phyloP scores from a whole-genome alignment of 331 rosid genomes.

The Quercus lobata region DNA sequence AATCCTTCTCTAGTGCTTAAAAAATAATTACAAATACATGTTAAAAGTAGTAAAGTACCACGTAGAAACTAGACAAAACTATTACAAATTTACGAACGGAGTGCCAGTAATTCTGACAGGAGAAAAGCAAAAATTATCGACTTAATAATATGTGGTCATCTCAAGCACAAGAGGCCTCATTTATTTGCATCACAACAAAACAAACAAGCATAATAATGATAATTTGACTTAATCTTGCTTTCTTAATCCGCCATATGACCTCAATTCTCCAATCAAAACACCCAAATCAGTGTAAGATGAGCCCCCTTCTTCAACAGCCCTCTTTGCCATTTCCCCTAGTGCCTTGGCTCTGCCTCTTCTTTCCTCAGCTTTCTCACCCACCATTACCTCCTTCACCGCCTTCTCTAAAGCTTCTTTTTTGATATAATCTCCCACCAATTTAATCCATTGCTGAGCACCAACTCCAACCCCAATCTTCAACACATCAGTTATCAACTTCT shows the following conservation, averaged over 20 bases:
- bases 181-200: too few relatives aligned
- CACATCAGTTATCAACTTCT: conserved; percentile 21
- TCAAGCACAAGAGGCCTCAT: too few relatives aligned
- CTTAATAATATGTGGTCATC: too few relatives aligned
- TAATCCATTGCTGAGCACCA: conserved; percentile 16
- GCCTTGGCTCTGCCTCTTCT: conserved; percentile 18
- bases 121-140: too few relatives aligned
- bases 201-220: too few relatives aligned
- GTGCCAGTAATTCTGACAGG: too few relatives aligned
- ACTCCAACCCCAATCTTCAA: conserved; percentile 18
- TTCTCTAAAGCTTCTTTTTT: conserved; percentile 22
- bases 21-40: neutral
- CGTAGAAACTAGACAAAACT: too few relatives aligned
- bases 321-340: conserved; percentile 18
- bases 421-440: conserved; percentile 8
- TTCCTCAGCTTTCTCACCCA: conserved; percentile 9
- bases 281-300: conserved; percentile 26
- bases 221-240: neutral
- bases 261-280: conserved; percentile 20
- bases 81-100: too few relatives aligned
- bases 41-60: neutral
- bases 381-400: conserved; percentile 18
- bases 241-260: neutral
- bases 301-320: conserved; percentile 29
- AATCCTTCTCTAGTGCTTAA: neutral